Percentiles rank a stretch among this genome's conserved stretches.
phyloP scores from a whole-genome alignment of 108 stramenopile genomes.

The Skeletonema grethae region DNA sequence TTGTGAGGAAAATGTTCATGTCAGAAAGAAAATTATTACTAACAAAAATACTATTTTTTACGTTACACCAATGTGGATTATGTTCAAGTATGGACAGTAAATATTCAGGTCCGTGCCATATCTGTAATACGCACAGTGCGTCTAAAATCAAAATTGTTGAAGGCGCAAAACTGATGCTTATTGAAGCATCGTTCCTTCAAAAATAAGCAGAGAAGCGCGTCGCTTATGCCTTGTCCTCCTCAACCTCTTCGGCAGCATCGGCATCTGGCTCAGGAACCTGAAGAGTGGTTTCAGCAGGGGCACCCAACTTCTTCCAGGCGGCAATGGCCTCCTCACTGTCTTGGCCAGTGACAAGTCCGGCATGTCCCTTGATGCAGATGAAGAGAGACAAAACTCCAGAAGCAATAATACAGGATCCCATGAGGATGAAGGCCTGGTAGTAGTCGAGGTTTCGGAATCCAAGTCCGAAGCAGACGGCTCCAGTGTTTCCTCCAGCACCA shows the following conservation, averaged over 20 bases:
- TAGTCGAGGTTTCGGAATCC: slow-evolving; percentile 36
- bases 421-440: slow-evolving; percentile 49
- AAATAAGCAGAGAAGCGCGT: not conserved
- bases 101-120: too few species aligned
- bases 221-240: not conserved
- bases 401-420: slow-evolving; percentile 39
- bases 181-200: not conserved
- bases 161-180: not conserved
- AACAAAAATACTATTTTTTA: too few species aligned
- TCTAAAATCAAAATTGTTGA: not conserved
- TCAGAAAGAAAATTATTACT: too few species aligned
- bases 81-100: too few species aligned
- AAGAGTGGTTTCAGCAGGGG: not conserved
- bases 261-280: not conserved
- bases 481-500: slow-evolving; percentile 76
- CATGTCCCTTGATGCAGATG: slow-evolving; percentile 61
- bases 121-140: too few species aligned
- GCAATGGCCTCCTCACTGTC: slow-evolving; percentile 20
- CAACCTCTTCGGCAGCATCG: not conserved
- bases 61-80: too few species aligned
- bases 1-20: too few species aligned
- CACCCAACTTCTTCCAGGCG: not conserved
- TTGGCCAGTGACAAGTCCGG: slow-evolving; percentile 47
- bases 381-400: slow-evolving; percentile 18
- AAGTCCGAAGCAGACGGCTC: slow-evolving; percentile 66